Conservation (phyloP, 805 yeast species). For the Wickerhamomyces hampshirensis region DNA sequence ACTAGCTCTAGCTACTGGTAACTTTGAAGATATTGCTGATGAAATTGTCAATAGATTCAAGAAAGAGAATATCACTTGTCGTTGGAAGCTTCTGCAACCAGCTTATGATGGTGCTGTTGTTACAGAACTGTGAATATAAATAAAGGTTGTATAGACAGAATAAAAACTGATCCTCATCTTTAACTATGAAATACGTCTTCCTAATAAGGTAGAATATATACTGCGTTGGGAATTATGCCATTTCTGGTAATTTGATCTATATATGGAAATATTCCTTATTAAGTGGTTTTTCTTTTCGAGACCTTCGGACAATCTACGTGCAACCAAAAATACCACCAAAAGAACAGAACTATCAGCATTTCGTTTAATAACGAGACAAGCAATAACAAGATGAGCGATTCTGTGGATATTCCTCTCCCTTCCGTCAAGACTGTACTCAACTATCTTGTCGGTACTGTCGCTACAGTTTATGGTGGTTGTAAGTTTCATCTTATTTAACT, state of each 20-base stretch:
- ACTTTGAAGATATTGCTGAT: slow-evolving; percentile 76
- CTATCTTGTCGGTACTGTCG: slow-evolving; percentile 14
- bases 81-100: slow-evolving; percentile 79
- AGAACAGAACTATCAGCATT: too few relatives aligned
- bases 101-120: slow-evolving; percentile 86
- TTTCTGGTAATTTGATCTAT: too few relatives aligned
- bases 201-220: too few relatives aligned
- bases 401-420: slow-evolving; percentile 14
- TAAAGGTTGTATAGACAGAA: too few relatives aligned
- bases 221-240: too few relatives aligned
- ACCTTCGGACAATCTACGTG: too few relatives aligned
- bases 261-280: background rate
- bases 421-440: slow-evolving; percentile 15
- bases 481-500: slow-evolving; percentile 8
- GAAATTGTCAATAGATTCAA: slow-evolving; percentile 69
- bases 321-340: too few relatives aligned
- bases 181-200: too few relatives aligned
- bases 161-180: too few relatives aligned
- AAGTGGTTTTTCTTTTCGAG: too few relatives aligned
- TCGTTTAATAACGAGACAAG: too few relatives aligned
- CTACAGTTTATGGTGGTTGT: slow-evolving; percentile 23
- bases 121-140: slow-evolving; percentile 22
- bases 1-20: slow-evolving; percentile 84
- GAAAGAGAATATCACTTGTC: slow-evolving; percentile 61
- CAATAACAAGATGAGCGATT: slow-evolving; percentile 16